Conservation (phyloP, 495 filamentous ascomycete genomes). For the Polyplosphaeria fusca region DNA sequence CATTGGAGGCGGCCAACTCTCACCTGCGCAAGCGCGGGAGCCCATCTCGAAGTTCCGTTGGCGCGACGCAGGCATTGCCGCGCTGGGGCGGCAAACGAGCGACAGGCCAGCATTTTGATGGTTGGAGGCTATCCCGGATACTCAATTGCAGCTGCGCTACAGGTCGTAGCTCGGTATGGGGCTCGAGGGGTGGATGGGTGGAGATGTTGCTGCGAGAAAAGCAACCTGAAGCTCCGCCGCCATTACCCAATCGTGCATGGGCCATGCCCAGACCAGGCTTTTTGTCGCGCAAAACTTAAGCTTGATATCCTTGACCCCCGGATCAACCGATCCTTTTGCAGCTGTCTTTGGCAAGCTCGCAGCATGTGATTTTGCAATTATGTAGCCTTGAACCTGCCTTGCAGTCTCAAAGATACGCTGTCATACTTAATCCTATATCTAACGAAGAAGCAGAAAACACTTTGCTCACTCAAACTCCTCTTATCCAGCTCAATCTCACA, state of each 20-base stretch:
- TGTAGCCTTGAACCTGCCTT: neutral
- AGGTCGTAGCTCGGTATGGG: constrained; percentile 1
- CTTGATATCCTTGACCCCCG: neutral
- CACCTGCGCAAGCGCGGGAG: constrained; percentile 54
- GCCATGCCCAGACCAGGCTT: no score
- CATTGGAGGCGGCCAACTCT: constrained; percentile 14
- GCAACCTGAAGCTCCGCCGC: constrained; percentile 3
- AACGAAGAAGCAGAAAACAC: no score
- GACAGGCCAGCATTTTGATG: constrained; percentile 58
- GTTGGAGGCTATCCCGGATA: neutral
- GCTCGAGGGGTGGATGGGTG: constrained; percentile 5
- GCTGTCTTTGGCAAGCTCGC: neutral
- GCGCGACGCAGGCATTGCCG: constrained; percentile 56
- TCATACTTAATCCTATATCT: no score
- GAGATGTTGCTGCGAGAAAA: constrained; percentile 2
- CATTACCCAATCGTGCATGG: neutral
- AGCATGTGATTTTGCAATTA: neutral
- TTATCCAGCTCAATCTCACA: no score
- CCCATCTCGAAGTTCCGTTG: constrained; percentile 49
- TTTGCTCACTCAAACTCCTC: no score
- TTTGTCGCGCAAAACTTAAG: neutral
- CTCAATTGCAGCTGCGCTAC: constrained; percentile 23
- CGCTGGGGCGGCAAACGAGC: constrained; percentile 54
- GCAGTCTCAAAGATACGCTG: no score
- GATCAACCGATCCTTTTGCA: neutral